Percentiles rank a stretch among this genome's conserved stretches.
Evolutionary conservation across 2,329 filamentous ascomycete genomes (phyloP).

Genomic region (Chaetothyriales sp.): DNA sequence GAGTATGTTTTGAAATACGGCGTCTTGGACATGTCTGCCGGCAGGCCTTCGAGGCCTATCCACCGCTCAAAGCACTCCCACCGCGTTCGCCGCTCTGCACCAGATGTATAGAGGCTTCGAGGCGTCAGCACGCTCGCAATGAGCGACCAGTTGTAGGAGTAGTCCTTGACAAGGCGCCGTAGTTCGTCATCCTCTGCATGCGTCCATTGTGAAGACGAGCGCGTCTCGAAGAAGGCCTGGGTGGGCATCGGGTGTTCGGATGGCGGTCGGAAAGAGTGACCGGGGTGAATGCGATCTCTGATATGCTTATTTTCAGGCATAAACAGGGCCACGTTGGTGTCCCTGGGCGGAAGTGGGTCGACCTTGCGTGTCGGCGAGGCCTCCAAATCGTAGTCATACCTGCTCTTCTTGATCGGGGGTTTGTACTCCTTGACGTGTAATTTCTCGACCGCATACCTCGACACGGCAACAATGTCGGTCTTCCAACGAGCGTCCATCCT

Average conservation of each 20-base stretch:
- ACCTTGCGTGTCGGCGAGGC: slow-evolving; percentile 44
- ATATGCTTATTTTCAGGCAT: slow-evolving; percentile 79
- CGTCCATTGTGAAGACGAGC: slow-evolving; percentile 83
- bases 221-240: slow-evolving; percentile 77
- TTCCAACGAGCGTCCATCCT: slow-evolving; percentile 59
- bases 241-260: slow-evolving; percentile 84
- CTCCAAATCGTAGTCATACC: slow-evolving; percentile 72
- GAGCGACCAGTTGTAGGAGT: slow-evolving; percentile 94
- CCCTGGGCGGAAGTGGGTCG: slow-evolving; percentile 50
- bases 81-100: slow-evolving; percentile 76
- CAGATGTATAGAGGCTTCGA: slow-evolving; percentile 65
- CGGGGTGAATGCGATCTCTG: slow-evolving; percentile 75
- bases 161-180: slow-evolving; percentile 70
- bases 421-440: slow-evolving; percentile 55
- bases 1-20: slow-evolving; percentile 78
- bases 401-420: slow-evolving; percentile 60
- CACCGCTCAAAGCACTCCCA: slow-evolving; percentile 99
- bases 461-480: slow-evolving; percentile 65
- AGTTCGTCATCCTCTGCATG: slow-evolving; percentile 82
- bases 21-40: slow-evolving; percentile 86
- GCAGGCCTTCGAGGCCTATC: slow-evolving; percentile 81
- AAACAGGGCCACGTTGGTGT: slow-evolving; percentile 72
- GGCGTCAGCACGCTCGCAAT: slow-evolving; percentile 69
- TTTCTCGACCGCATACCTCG: slow-evolving; percentile 72
- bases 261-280: slow-evolving; percentile 84